Percentiles rank a stretch among this genome's conserved stretches.
Conservation (phyloP, 179 eudicot genomes). For the Dionaea muscipula region DNA sequence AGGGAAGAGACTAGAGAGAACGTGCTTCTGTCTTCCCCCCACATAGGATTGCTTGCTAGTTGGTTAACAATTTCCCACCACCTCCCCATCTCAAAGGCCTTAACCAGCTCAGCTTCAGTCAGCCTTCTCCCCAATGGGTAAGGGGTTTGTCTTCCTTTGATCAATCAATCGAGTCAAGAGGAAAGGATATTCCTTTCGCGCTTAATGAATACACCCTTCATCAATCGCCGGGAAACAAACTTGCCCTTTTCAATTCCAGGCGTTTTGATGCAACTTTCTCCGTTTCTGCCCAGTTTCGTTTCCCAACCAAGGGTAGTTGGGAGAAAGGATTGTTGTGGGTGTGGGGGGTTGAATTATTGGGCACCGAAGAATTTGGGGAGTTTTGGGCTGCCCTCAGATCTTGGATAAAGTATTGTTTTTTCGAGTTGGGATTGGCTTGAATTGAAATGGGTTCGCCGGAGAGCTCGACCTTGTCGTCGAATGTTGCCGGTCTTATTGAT, state of each 20-base stretch:
- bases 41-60: no score
- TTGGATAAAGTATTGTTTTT: not conserved
- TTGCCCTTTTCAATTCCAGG: not conserved
- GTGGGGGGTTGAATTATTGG: no score
- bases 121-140: no score
- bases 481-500: slow-evolving; percentile 54
- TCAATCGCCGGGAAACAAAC: not conserved
- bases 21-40: no score
- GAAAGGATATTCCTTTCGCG: no score
- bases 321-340: not conserved
- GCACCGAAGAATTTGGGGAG: not conserved
- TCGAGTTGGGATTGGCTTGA: not conserved
- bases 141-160: no score
- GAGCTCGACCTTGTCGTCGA: slow-evolving; percentile 48
- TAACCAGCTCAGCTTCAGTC: no score
- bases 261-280: not conserved
- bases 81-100: no score
- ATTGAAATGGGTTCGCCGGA: slow-evolving; percentile 61
- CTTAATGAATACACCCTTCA: no score
- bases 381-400: not conserved
- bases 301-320: not conserved
- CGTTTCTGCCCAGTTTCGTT: not conserved
- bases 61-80: no score
- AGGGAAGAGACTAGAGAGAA: no score
- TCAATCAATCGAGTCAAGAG: no score